Percentiles rank a stretch among this genome's conserved stretches.
Conservation (phyloP, 129 eudicot species). For the Apium graveolens region DNA sequence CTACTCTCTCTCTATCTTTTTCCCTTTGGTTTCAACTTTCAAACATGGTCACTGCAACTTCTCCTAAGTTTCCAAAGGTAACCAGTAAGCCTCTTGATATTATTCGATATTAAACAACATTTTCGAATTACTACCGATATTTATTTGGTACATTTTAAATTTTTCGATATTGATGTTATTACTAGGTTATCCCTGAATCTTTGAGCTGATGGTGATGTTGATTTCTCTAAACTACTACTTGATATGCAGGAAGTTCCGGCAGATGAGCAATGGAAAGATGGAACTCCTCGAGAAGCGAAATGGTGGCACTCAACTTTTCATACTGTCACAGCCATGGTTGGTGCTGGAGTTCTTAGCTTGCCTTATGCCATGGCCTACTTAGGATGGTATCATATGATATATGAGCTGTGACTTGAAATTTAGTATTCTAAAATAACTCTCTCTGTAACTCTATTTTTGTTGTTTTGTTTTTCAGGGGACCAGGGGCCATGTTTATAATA, state of each 20-base stretch:
- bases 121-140: not conserved
- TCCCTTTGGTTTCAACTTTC: constrained; percentile 1
- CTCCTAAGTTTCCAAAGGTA: constrained; percentile 68
- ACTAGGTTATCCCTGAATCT: not conserved
- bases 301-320: constrained; percentile 99
- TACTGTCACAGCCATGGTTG: constrained; percentile 98
- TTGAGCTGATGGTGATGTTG: not conserved
- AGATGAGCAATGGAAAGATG: constrained; percentile 48
- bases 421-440: not conserved
- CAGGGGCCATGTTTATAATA: constrained; percentile 63
- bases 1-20: not conserved
- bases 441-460: not conserved
- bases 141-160: not conserved
- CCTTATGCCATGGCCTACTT: constrained; percentile 94
- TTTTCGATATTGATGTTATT: not conserved
- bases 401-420: not conserved
- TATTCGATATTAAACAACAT: not conserved
- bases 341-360: constrained; percentile 98
- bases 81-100: not conserved
- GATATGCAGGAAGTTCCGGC: constrained; percentile 51
- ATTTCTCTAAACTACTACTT: not conserved
- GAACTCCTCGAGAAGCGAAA: constrained; percentile 73
- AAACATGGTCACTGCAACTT: constrained; percentile 54
- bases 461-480: constrained; percentile 47
- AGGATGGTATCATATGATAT: constrained; percentile 52